Evolutionary conservation across 2,329 filamentous ascomycete species (phyloP).

Genomic region (Thermoascus crustaceus): DNA sequence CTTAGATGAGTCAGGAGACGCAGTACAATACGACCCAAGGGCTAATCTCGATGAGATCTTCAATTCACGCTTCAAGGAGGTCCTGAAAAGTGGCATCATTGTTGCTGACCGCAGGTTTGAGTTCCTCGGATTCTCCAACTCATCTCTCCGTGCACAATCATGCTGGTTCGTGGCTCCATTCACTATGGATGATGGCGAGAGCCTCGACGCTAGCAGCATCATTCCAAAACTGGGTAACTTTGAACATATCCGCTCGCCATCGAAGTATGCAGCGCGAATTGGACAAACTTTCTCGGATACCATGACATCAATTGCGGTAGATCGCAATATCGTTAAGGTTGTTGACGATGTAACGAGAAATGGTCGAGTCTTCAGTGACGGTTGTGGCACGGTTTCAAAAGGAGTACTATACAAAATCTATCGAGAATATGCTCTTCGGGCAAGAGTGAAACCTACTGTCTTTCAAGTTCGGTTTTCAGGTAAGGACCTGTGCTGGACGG

Average conservation of each 20-base stretch:
- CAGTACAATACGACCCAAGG: conserved; percentile 12
- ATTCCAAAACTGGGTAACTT: conserved; percentile 45
- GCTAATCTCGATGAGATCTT: conserved; percentile 15
- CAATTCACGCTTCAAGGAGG: conserved; percentile 47
- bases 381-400: conserved; percentile 64
- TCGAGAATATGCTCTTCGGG: conserved; percentile 24
- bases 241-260: conserved; percentile 43
- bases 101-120: conserved; percentile 56
- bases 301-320: conserved; percentile 50
- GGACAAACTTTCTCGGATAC: conserved; percentile 69
- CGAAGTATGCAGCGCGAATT: conserved; percentile 52
- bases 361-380: conserved; percentile 63
- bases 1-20: conserved; percentile 18
- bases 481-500: conserved; percentile 9
- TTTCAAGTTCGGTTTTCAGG: conserved; percentile 68
- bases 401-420: conserved; percentile 55
- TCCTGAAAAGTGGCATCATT: conserved; percentile 52
- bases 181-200: conserved; percentile 15
- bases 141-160: conserved; percentile 62
- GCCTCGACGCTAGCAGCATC: conserved; percentile 30
- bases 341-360: conserved; percentile 21
- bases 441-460: conserved; percentile 16
- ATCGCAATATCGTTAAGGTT: conserved; percentile 13
- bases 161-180: conserved; percentile 54
- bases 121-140: conserved; percentile 74